Evolutionary conservation across 495 filamentous ascomycete species (phyloP).

Genomic region (Darksidea phi): DNA sequence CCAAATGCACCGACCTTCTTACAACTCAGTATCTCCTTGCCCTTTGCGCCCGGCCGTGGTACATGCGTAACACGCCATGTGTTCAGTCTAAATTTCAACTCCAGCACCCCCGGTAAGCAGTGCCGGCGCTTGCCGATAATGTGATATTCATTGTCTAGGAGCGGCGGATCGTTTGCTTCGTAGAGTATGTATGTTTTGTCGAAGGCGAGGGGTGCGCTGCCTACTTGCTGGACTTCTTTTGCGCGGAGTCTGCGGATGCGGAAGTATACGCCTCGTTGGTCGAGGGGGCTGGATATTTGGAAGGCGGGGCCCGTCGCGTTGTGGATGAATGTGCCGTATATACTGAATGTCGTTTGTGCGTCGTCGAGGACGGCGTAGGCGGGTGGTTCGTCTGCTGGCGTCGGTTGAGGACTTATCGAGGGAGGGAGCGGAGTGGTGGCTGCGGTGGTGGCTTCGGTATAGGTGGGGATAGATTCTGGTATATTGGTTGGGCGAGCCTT

Average conservation of each 20-base stretch:
- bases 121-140: conserved; percentile 5
- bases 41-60: conserved; percentile 1
- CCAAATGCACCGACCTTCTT: background rate
- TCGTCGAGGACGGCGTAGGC: conserved; percentile 19
- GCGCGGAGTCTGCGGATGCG: conserved; percentile 22
- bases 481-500: background rate
- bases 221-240: conserved; percentile 4
- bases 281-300: conserved; percentile 22
- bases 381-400: conserved; percentile 7
- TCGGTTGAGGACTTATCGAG: background rate
- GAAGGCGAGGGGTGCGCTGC: conserved; percentile 2
- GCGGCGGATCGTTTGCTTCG: conserved; percentile 17
- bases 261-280: conserved; percentile 13
- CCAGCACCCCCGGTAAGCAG: conserved; percentile 22
- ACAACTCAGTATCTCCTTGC: conserved; percentile 1
- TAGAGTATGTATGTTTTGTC: conserved; percentile 7
- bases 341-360: conserved; percentile 17
- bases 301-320: conserved; percentile 19
- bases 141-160: conserved; percentile 7
- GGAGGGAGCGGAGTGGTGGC: background rate
- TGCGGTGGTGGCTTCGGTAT: conserved; percentile 8
- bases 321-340: conserved; percentile 29
- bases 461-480: conserved; percentile 9
- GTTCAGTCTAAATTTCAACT: conserved; percentile 4
- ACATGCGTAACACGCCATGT: conserved; percentile 15